Evolutionary conservation across 371 early-diverging fungal genomes (phyloP), one percentile per base, ranked within the genome.

Genomic region (Encephalitozoon hellem): DNA sequence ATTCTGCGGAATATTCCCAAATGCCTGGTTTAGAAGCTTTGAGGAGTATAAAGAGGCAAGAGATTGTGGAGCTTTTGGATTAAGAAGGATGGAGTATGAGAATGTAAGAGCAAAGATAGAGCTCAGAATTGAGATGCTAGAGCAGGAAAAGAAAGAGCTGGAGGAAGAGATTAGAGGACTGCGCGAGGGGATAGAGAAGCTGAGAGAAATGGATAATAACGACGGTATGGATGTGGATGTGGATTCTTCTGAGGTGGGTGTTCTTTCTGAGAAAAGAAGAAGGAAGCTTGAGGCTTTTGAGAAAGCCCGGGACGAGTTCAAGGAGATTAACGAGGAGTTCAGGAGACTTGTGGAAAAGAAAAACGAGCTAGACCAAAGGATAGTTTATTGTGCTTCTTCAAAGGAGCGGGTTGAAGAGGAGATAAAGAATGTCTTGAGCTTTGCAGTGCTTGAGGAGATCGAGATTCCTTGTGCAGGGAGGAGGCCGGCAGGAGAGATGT

Each of bases 221-320:
- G 76, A 74, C 23, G 53, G 49, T 47, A 66, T 45, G 66, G 69
- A 64, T 39, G 42, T 38, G 28, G 23, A 72, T 47, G 49, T 2
- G 1, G 21, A 51, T 4, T 38, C 32, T 25, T 53, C 8, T 9
- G 41, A 77, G 1, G 21, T 65, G 9, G 53, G 26, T 6, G 25
- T 28, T 43, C 93, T 92, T 77, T 86, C 93, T 77, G 89, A 91
- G 52, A 92, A 92, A 0, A 86, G 89, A 71, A 90, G 11, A 11
- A 42, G 18, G 12, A 39, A 73, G 1, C 21, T 28, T 9, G 47
- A 47, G 30, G 34, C 63, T 18, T 32, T 77, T 23, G 65, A 77
- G 2, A 26, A 54, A 39, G 43, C 43, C 26, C 38, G 52, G 41
- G 28, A 39, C 32, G 63, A 65, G 34, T 69, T 72, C 8, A 53